A percentile compares a stretch with the other conserved stretches of the same genome.
These are phyloP conservation scores for Leccinum huronense DNA, from an alignment of 1,284 basidiomycete species.

Conservation along the genomic window DNA sequence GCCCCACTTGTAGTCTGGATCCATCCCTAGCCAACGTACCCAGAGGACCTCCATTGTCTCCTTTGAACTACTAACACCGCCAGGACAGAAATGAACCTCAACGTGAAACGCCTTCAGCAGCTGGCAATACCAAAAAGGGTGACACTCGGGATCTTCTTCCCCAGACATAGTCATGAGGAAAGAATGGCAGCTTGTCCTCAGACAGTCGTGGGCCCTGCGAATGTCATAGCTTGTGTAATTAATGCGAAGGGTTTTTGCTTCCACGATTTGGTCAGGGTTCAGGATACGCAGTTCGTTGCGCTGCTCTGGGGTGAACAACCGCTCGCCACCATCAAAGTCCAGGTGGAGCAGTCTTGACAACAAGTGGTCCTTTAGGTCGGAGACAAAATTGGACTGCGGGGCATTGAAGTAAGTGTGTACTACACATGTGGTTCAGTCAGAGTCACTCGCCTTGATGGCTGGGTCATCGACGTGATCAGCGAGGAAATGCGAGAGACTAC, in stretches of 20 bases:
- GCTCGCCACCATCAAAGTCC: background rate
- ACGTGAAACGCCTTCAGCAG: background rate
- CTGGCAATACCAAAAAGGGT: background rate
- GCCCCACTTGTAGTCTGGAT: background rate
- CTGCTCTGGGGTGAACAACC: background rate
- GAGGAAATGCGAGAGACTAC: background rate
- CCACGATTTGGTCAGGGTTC: background rate
- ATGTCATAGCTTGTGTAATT: background rate
- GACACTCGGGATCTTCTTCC: background rate
- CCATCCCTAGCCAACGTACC: background rate
- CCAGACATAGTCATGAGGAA: background rate
- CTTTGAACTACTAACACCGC: background rate
- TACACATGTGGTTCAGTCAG: too few species aligned
- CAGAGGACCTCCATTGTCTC: background rate
- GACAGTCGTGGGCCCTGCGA: background rate
- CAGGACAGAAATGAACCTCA: background rate
- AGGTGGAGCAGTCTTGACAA: background rate
- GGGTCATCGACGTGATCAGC: background rate
- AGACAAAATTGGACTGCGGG: too few species aligned
- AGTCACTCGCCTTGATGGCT: background rate
- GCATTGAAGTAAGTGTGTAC: too few species aligned
- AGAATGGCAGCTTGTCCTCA: background rate
- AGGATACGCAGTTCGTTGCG: background rate
- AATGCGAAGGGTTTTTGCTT: background rate
- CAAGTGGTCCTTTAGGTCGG: background rate